Percentiles rank a stretch among this genome's conserved stretches.
Evolutionary conservation across 1,284 basidiomycete genomes (phyloP).

Genomic region (Cerioporus squamosus): DNA sequence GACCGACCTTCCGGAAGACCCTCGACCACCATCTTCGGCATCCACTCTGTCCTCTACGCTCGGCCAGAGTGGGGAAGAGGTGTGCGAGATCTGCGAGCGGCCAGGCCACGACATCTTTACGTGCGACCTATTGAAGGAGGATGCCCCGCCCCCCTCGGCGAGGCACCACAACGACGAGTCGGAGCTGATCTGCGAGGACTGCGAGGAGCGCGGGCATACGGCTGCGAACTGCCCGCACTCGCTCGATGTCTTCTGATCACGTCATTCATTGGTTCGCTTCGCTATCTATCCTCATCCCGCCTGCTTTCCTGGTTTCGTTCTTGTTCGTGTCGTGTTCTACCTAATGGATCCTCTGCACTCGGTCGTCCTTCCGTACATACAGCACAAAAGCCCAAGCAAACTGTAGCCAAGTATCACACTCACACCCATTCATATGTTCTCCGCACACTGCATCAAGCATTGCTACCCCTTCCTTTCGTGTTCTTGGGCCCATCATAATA

Average conservation of each 20-base stretch:
- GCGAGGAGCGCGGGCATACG: conserved; percentile 73
- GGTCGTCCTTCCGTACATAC: background rate
- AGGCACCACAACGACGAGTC: conserved; percentile 6
- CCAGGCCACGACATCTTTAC: conserved; percentile 84
- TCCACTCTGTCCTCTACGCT: conserved; percentile 17
- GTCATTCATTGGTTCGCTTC: background rate
- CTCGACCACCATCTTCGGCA: conserved; percentile 14
- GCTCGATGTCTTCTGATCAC: conserved; percentile 71
- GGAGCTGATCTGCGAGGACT: conserved; percentile 72
- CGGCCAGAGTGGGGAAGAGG: conserved; percentile 34
- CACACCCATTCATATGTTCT: conserved; percentile 1
- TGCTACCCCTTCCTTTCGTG: conserved; percentile 19
- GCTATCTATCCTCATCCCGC: background rate
- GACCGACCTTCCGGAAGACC: conserved; percentile 43
- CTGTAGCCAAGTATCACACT: conserved; percentile 18
- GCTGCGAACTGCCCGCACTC: conserved; percentile 79
- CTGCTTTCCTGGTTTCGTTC: background rate
- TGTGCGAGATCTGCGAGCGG: conserved; percentile 85
- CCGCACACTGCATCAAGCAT: conserved; percentile 8
- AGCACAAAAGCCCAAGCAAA: background rate
- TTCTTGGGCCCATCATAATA: conserved; percentile 17
- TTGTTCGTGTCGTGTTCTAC: too few species aligned
- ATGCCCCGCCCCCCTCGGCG: conserved; percentile 24
- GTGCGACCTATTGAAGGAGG: conserved; percentile 65
- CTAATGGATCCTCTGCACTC: background rate